A percentile compares a stretch with the other conserved stretches of the same genome.
Conservation (phyloP, 768 basidiomycete genomes). For the Podaxis rugospora region DNA sequence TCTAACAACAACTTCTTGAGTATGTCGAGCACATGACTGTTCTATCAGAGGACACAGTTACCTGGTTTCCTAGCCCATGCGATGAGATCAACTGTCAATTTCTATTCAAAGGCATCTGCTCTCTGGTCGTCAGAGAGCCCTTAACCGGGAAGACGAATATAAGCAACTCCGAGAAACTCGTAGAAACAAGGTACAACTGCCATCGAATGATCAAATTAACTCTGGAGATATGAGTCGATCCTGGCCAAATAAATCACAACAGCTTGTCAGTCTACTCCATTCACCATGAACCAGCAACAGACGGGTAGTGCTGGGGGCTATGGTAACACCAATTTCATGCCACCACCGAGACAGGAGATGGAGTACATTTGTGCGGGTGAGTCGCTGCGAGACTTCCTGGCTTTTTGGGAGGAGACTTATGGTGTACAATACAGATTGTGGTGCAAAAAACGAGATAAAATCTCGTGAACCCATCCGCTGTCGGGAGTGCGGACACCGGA, state of each 20-base stretch:
- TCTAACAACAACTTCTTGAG: neutral
- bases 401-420: neutral
- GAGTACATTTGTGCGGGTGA: slow-evolving; percentile 85
- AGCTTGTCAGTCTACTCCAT: slow-evolving; percentile 12
- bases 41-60: slow-evolving; percentile 6
- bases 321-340: slow-evolving; percentile 26
- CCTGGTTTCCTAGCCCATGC: slow-evolving; percentile 16
- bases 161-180: neutral
- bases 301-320: slow-evolving; percentile 11
- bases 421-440: slow-evolving; percentile 64
- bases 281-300: slow-evolving; percentile 25
- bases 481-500: slow-evolving; percentile 94
- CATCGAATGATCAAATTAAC: neutral
- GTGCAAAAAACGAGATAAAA: slow-evolving; percentile 88
- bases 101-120: slow-evolving; percentile 6
- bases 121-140: slow-evolving; percentile 10
- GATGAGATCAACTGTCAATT: slow-evolving; percentile 15
- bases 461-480: slow-evolving; percentile 92
- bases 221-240: neutral
- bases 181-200: neutral
- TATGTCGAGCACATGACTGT: neutral
- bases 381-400: slow-evolving; percentile 15
- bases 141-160: neutral
- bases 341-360: slow-evolving; percentile 57
- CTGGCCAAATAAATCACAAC: slow-evolving; percentile 8